Evolutionary conservation across 2,329 filamentous ascomycete genomes (phyloP).

Genomic region (Fusarium bactridioides): DNA sequence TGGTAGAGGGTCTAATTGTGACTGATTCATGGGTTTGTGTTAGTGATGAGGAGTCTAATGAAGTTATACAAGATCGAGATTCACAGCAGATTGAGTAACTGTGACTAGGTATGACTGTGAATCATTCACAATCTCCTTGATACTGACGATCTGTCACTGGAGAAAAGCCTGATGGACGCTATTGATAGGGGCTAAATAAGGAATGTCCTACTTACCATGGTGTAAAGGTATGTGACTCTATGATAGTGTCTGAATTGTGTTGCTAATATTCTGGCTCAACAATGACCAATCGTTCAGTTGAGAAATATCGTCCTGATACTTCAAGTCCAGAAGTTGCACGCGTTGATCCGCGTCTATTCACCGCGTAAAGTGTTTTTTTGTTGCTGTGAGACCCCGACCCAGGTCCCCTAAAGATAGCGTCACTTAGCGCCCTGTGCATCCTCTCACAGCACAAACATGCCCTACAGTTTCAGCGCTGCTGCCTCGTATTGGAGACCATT

Average conservation of each 20-base stretch:
- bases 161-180: not conserved
- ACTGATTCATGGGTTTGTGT: slow-evolving; percentile 66
- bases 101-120: not conserved
- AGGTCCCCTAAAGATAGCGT: slow-evolving; percentile 10
- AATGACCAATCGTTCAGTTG: slow-evolving; percentile 27
- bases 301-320: slow-evolving; percentile 16
- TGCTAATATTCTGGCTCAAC: slow-evolving; percentile 12
- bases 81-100: not conserved
- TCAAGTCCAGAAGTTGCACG: slow-evolving; percentile 11
- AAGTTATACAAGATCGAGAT: not conserved
- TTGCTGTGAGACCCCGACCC: slow-evolving; percentile 26
- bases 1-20: slow-evolving; percentile 88
- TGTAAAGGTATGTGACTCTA: not conserved
- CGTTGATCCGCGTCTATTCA: slow-evolving; percentile 38
- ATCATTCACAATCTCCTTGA: slow-evolving; percentile 13
- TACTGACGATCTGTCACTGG: not conserved
- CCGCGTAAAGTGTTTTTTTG: slow-evolving; percentile 49
- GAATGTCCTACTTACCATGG: slow-evolving; percentile 30
- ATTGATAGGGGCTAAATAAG: not conserved
- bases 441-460: slow-evolving; percentile 6
- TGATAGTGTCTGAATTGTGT: slow-evolving; percentile 4
- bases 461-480: slow-evolving; percentile 36
- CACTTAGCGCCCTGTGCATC: slow-evolving; percentile 21
- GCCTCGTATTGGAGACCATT: slow-evolving; percentile 26
- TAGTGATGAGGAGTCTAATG: not conserved